These are phyloP conservation scores for Schizothecium vesticola DNA, from an alignment of 495 filamentous ascomycete genomes.

Conservation along the genomic window DNA sequence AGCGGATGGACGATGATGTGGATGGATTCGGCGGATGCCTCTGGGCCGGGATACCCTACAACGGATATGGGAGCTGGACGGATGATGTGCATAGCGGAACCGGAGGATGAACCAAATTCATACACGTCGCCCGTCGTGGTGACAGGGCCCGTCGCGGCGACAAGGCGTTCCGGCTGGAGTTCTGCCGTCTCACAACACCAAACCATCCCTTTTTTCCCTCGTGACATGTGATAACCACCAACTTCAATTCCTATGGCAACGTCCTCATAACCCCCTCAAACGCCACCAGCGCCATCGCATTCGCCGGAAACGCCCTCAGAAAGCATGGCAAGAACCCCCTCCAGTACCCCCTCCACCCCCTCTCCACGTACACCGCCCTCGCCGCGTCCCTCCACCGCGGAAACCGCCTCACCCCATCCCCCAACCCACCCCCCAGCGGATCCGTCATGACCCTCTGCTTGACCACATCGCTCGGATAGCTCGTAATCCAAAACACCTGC, in stretches of 20 bases:
- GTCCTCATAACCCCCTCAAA: slow-evolving; percentile 89
- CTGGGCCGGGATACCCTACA: slow-evolving; percentile 17
- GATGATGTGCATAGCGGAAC: slow-evolving; percentile 18
- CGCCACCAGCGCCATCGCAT: slow-evolving; percentile 86
- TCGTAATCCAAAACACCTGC: slow-evolving; percentile 88
- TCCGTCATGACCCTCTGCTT: slow-evolving; percentile 99
- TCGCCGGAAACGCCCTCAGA: slow-evolving; percentile 89
- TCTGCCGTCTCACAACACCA: background rate
- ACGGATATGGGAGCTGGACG: slow-evolving; percentile 12
- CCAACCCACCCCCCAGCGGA: slow-evolving; percentile 63
- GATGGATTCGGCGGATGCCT: slow-evolving; percentile 17
- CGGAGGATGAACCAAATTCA: slow-evolving; percentile 20
- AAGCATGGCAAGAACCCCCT: slow-evolving; percentile 92
- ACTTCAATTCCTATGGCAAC: slow-evolving; percentile 48
- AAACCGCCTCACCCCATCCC: slow-evolving; percentile 65
- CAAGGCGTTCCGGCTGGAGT: slow-evolving; percentile 17
- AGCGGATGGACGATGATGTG: slow-evolving; percentile 22
- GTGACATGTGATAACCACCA: background rate
- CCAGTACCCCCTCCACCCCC: slow-evolving; percentile 79
- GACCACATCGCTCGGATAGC: slow-evolving; percentile 90
- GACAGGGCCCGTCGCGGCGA: slow-evolving; percentile 19
- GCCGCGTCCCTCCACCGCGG: slow-evolving; percentile 77
- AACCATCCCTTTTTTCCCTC: background rate
- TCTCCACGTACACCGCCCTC: slow-evolving; percentile 64
- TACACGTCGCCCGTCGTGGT: background rate